phyloP scores from a whole-genome alignment of 768 basidiomycete species.

The Trametes gibbosa region DNA sequence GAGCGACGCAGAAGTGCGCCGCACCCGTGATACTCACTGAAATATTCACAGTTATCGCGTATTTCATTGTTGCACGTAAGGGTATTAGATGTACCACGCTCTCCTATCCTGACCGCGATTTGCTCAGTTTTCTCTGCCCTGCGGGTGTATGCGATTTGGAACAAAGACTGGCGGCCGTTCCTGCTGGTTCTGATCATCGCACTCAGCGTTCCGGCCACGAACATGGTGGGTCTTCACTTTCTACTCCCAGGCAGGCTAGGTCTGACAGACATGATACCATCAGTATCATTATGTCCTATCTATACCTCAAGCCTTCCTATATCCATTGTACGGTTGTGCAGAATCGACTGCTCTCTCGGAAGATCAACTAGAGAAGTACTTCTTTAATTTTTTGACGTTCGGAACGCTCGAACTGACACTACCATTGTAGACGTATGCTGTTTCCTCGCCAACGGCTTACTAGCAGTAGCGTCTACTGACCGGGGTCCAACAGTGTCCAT shows the following conservation, averaged over 20 bases:
- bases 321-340: constrained; percentile 9
- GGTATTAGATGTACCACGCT: too few species aligned
- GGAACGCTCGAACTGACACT: neutral
- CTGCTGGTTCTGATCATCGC: neutral
- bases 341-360: neutral
- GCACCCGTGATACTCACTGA: constrained; percentile 6
- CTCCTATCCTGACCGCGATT: neutral
- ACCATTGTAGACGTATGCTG: neutral
- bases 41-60: constrained; percentile 3
- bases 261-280: neutral
- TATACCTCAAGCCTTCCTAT: neutral
- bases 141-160: constrained; percentile 13
- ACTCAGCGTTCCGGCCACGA: constrained; percentile 2
- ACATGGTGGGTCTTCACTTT: neutral
- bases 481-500: neutral
- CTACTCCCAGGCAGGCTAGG: neutral
- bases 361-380: neutral
- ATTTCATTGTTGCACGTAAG: constrained; percentile 5
- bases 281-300: constrained; percentile 9
- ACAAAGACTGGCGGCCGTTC: constrained; percentile 8
- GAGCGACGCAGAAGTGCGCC: neutral
- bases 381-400: too few species aligned
- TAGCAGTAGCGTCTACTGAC: neutral
- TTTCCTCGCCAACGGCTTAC: neutral
- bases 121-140: constrained; percentile 7